phyloP scores from a whole-genome alignment of 441 rosid species.

The Pelargonium australe region DNA sequence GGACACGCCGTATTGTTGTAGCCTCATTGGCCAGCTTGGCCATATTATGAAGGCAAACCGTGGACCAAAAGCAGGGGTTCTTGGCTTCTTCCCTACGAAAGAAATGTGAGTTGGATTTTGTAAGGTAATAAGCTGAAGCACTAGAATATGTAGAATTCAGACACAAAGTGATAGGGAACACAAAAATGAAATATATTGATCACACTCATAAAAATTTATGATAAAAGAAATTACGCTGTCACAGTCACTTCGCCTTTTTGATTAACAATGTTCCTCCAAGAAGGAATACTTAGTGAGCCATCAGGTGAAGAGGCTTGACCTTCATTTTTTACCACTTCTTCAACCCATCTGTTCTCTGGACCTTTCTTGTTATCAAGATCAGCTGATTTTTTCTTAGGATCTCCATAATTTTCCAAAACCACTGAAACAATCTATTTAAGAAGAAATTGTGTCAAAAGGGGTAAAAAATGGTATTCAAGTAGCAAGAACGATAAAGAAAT shows the following conservation, averaged over 20 bases:
- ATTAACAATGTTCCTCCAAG: constrained; percentile 69
- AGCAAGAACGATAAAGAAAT: neutral
- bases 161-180: constrained; percentile 8
- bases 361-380: constrained; percentile 23
- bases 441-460: constrained; percentile 13
- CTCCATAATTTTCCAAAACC: constrained; percentile 74
- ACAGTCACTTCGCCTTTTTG: constrained; percentile 69
- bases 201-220: constrained; percentile 18
- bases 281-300: constrained; percentile 43
- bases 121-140: constrained; percentile 10
- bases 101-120: constrained; percentile 15
- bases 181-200: constrained; percentile 6
- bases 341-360: constrained; percentile 54
- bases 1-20: constrained; percentile 78
- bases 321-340: constrained; percentile 68
- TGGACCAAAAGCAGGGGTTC: constrained; percentile 85
- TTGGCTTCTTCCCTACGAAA: constrained; percentile 53
- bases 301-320: constrained; percentile 46
- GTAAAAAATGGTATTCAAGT: neutral
- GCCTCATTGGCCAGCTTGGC: constrained; percentile 83
- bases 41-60: constrained; percentile 67
- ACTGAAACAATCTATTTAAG: constrained; percentile 69
- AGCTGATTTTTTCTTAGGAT: constrained; percentile 28
- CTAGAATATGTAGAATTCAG: constrained; percentile 10
- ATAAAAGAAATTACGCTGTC: constrained; percentile 52